A percentile compares a stretch with the other conserved stretches of the same genome.
Conservation (phyloP, 768 basidiomycete genomes). For the Hypholoma fasciculare region DNA sequence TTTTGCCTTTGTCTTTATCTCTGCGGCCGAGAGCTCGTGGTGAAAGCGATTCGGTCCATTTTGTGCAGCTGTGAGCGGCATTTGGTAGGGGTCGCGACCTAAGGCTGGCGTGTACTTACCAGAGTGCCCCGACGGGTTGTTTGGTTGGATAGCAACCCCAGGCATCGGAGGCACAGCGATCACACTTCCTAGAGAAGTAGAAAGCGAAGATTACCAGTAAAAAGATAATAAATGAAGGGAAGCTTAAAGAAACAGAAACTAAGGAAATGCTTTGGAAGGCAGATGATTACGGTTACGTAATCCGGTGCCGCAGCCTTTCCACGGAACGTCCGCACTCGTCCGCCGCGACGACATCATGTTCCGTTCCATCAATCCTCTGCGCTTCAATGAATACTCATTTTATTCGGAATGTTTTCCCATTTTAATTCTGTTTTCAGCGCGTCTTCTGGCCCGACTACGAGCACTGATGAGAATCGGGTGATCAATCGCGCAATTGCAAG, state of each 20-base stretch:
- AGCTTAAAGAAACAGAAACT: neutral
- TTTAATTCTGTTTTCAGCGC: too few relatives aligned
- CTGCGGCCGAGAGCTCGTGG: slow-evolving; percentile 38
- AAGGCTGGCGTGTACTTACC: slow-evolving; percentile 26
- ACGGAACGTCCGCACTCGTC: neutral
- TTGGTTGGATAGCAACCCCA: slow-evolving; percentile 25
- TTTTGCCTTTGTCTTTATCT: slow-evolving; percentile 46
- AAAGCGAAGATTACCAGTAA: neutral
- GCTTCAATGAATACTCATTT: too few relatives aligned
- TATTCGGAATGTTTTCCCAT: too few relatives aligned
- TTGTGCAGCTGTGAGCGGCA: slow-evolving; percentile 24
- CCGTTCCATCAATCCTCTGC: too few relatives aligned
- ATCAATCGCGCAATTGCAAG: too few relatives aligned
- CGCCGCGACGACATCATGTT: too few relatives aligned
- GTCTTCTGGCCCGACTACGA: too few relatives aligned
- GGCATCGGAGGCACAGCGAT: slow-evolving; percentile 22
- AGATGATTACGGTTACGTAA: slow-evolving; percentile 11
- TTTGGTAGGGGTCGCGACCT: slow-evolving; percentile 15
- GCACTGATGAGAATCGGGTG: too few relatives aligned
- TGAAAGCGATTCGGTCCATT: slow-evolving; percentile 20
- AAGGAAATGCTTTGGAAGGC: neutral
- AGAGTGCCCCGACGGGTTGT: slow-evolving; percentile 23
- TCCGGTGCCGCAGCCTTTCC: neutral
- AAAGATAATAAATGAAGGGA: slow-evolving; percentile 1
- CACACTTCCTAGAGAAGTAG: slow-evolving; percentile 1